Percentiles rank a stretch among this genome's conserved stretches.
Conservation (phyloP, 2,329 filamentous ascomycete genomes). For the Orbilia javanica region DNA sequence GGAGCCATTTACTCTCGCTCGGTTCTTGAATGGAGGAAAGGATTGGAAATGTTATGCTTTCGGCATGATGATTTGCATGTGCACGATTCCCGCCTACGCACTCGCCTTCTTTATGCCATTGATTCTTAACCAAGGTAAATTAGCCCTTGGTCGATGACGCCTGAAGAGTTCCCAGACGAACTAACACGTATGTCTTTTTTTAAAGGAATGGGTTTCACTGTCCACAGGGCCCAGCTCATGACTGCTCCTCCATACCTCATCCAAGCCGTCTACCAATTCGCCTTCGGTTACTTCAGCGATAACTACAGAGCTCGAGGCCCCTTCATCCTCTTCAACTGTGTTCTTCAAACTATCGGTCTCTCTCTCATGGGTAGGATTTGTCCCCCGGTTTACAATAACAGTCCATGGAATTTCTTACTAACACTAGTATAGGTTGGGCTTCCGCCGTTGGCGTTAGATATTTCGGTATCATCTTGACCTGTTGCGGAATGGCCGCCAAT, state of each 20-base stretch:
- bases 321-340: conserved; percentile 75
- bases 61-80: conserved; percentile 73
- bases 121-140: conserved; percentile 72
- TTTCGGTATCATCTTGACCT: conserved; percentile 79
- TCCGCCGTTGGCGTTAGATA: conserved; percentile 73
- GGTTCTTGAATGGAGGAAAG: conserved; percentile 71
- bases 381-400: too few relatives aligned
- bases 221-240: conserved; percentile 76
- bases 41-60: conserved; percentile 62
- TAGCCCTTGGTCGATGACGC: conserved; percentile 65
- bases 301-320: conserved; percentile 75
- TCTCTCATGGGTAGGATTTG: conserved; percentile 73
- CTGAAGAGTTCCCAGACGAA: not conserved
- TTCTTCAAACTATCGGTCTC: conserved; percentile 76
- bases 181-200: conserved; percentile 68
- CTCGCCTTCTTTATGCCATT: conserved; percentile 84
- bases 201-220: conserved; percentile 73
- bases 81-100: conserved; percentile 79
- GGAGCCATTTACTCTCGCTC: conserved; percentile 72
- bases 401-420: not conserved
- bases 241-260: conserved; percentile 77
- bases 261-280: conserved; percentile 74
- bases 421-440: conserved; percentile 71
- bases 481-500: conserved; percentile 81
- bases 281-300: conserved; percentile 75